Conservation (phyloP, 2,329 filamentous ascomycete genomes). For the Phaeomoniella chlamydospora region DNA sequence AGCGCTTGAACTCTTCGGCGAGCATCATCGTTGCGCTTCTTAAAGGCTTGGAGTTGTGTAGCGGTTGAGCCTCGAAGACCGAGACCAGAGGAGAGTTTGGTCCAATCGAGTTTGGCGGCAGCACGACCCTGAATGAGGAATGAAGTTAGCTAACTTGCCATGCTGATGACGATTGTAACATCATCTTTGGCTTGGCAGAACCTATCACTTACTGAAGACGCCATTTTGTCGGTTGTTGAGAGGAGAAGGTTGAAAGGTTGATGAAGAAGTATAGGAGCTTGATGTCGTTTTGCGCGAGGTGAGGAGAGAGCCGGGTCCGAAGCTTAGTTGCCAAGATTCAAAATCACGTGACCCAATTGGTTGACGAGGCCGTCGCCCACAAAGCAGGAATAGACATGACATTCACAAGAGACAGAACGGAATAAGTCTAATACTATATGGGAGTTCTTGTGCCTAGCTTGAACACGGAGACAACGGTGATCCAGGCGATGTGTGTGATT, state of each 20-base stretch:
- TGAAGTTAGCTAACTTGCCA: constrained; percentile 19
- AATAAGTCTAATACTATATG: too few species aligned
- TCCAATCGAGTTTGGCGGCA: constrained; percentile 98
- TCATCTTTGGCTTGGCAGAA: too few species aligned
- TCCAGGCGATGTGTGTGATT: too few species aligned
- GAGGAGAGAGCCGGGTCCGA: constrained; percentile 13
- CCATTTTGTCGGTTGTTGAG: constrained; percentile 22
- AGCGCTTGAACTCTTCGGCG: constrained; percentile 83
- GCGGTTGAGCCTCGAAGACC: constrained; percentile 93
- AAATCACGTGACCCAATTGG: neutral
- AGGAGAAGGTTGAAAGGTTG: constrained; percentile 11
- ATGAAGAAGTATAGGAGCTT: constrained; percentile 14
- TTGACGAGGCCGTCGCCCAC: neutral
- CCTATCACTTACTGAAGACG: constrained; percentile 16
- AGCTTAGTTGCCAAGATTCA: neutral
- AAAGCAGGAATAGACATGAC: too few species aligned
- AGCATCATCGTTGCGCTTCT: constrained; percentile 98
- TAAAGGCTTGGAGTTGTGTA: constrained; percentile 84
- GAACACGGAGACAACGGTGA: too few species aligned
- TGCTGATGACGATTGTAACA: too few species aligned
- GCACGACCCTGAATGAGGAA: constrained; percentile 71
- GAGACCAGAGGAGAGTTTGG: constrained; percentile 83
- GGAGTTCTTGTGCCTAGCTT: too few species aligned
- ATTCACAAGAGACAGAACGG: too few species aligned
- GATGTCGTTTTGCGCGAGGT: constrained; percentile 15